Conservation (phyloP, 768 basidiomycete species). For the Infundibulicybe gibba region DNA sequence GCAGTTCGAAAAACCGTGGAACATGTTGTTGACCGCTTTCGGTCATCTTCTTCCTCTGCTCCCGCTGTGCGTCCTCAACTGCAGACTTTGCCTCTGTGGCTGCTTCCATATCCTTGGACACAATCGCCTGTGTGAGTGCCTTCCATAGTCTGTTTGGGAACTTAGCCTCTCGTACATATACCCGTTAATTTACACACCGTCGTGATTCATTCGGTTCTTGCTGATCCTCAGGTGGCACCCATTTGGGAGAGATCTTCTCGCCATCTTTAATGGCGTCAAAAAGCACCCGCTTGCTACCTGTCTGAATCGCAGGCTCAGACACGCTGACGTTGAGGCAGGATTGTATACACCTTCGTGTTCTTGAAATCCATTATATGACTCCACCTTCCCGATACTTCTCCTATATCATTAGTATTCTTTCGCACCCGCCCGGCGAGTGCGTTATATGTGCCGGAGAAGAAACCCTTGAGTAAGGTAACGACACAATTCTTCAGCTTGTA, state of each 20-base stretch:
- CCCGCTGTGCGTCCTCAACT: conserved; percentile 92
- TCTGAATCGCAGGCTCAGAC: conserved; percentile 32
- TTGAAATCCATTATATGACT: conserved; percentile 86
- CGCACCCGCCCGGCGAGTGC: conserved; percentile 80
- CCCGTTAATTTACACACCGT: conserved; percentile 36
- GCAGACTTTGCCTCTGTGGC: conserved; percentile 87
- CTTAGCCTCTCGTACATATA: neutral
- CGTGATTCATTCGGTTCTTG: conserved; percentile 92
- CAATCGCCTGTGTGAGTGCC: conserved; percentile 81
- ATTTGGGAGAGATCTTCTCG: conserved; percentile 71
- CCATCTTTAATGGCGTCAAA: conserved; percentile 85
- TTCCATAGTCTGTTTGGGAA: conserved; percentile 63
- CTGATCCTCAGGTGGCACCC: conserved; percentile 78
- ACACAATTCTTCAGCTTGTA: neutral
- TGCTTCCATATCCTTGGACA: conserved; percentile 86
- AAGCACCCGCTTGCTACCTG: conserved; percentile 65
- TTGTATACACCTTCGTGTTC: conserved; percentile 49
- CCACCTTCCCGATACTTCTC: conserved; percentile 91
- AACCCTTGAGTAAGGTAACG: conserved; percentile 52
- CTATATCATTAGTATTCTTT: conserved; percentile 58
- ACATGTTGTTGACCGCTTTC: conserved; percentile 64
- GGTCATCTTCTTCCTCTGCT: conserved; percentile 69
- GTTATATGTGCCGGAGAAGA: conserved; percentile 97
- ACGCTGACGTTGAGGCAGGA: neutral
- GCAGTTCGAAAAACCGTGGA: conserved; percentile 79